These are phyloP conservation scores for Globisporangium cederbergense DNA, from an alignment of 352 stramenopile genomes.

Conservation along the genomic window DNA sequence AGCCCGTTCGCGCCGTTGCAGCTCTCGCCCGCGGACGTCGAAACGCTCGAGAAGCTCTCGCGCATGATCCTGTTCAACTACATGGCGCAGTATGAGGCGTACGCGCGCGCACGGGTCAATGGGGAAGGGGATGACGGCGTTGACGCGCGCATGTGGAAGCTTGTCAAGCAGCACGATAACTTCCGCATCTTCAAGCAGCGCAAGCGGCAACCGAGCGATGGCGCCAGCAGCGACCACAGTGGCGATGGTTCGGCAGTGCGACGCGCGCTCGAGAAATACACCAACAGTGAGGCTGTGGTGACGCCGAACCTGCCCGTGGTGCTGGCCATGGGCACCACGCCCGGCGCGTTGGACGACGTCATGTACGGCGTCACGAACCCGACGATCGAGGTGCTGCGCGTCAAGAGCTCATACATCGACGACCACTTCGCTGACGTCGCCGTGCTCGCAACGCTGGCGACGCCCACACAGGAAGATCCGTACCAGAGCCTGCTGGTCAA, in stretches of 20 bases:
- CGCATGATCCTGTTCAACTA: slow-evolving; percentile 2
- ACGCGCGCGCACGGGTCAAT: background rate
- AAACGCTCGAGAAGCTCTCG: slow-evolving; percentile 13
- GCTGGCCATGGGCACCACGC: background rate
- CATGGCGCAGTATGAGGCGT: slow-evolving; percentile 2
- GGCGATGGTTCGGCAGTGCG: background rate
- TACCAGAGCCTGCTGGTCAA: slow-evolving; percentile 33
- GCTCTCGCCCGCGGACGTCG: slow-evolving; percentile 5
- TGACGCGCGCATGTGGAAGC: slow-evolving; percentile 16
- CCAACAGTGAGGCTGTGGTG: background rate
- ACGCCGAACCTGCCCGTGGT: slow-evolving; percentile 12
- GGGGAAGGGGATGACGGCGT: background rate
- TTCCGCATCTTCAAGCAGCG: slow-evolving; percentile 8
- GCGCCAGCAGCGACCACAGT: background rate
- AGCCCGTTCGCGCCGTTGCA: slow-evolving; percentile 17
- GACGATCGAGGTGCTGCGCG: slow-evolving; percentile 28
- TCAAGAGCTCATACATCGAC: slow-evolving; percentile 10
- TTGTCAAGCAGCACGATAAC: slow-evolving; percentile 1
- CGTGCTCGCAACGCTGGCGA: slow-evolving; percentile 4
- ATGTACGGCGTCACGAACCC: slow-evolving; percentile 34
- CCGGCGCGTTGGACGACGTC: slow-evolving; percentile 23
- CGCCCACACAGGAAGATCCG: slow-evolving; percentile 5
- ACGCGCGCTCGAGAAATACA: background rate
- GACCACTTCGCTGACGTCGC: slow-evolving; percentile 7
- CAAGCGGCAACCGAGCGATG: background rate